Percentiles rank a stretch among this genome's conserved stretches.
Conservation (phyloP, 2,329 filamentous ascomycete genomes). For the Alternaria ventricosa region DNA sequence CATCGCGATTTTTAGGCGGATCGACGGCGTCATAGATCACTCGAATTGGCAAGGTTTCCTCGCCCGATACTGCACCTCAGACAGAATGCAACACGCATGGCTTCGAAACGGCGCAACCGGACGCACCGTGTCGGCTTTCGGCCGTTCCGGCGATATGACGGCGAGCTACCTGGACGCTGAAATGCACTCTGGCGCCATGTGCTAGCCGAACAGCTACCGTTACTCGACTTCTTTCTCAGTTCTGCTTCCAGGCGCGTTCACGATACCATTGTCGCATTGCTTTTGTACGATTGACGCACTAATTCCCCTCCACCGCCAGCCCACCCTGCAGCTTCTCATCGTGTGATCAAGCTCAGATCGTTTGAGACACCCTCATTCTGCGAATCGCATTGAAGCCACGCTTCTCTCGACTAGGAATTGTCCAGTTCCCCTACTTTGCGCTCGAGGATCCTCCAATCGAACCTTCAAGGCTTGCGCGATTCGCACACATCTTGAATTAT, state of each 20-base stretch:
- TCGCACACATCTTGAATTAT: conserved; percentile 21
- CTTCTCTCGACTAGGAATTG: neutral
- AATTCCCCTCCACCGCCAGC: neutral
- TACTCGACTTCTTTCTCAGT: conserved; percentile 8
- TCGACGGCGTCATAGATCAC: conserved; percentile 45
- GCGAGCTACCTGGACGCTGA: conserved; percentile 2
- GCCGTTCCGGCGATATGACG: conserved; percentile 9
- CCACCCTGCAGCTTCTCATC: neutral
- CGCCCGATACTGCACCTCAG: conserved; percentile 38
- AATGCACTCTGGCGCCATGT: conserved; percentile 11
- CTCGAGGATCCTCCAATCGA: neutral
- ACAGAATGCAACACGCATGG: conserved; percentile 36
- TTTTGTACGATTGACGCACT: neutral
- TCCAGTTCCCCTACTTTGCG: neutral
- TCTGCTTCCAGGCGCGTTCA: conserved; percentile 5
- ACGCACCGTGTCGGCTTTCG: conserved; percentile 25
- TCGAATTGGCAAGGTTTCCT: conserved; percentile 44
- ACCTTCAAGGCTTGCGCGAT: neutral
- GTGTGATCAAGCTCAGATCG: neutral
- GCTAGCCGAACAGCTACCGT: neutral
- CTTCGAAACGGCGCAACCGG: conserved; percentile 28
- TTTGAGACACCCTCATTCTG: neutral
- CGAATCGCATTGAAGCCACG: neutral
- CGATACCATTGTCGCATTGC: conserved; percentile 3
- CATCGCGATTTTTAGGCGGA: conserved; percentile 11